Conservation (phyloP, 495 filamentous ascomycete species). For the Neurospora discreta region DNA sequence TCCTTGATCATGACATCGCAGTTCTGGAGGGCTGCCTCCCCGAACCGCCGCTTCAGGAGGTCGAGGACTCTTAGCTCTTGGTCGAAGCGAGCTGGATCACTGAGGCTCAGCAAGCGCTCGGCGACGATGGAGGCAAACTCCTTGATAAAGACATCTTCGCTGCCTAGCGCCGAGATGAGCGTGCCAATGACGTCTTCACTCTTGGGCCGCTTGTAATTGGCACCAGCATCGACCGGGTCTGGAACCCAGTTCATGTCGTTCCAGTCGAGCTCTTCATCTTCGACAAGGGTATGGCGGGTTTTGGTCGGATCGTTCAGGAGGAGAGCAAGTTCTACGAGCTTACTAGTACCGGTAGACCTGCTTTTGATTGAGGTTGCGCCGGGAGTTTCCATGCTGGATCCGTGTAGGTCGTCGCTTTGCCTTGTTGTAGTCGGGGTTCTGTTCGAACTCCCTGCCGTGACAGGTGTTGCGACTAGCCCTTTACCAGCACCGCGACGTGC, state of each 20-base stretch:
- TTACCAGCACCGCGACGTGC: neutral
- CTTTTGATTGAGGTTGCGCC: neutral
- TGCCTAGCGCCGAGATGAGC: conserved; percentile 75
- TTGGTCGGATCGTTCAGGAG: conserved; percentile 56
- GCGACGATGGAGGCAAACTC: conserved; percentile 81
- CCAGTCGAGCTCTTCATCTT: conserved; percentile 68
- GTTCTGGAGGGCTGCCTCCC: conserved; percentile 71
- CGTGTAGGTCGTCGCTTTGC: neutral
- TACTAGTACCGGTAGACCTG: conserved; percentile 8
- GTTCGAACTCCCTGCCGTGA: neutral
- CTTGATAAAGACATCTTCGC: conserved; percentile 81
- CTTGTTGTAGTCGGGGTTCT: neutral
- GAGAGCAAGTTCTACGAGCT: conserved; percentile 61
- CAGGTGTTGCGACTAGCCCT: conserved; percentile 8
- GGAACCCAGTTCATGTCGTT: conserved; percentile 87
- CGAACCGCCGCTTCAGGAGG: conserved; percentile 79
- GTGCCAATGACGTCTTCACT: conserved; percentile 86
- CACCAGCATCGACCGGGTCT: conserved; percentile 83
- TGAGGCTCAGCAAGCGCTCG: conserved; percentile 56
- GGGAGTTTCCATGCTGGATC: neutral
- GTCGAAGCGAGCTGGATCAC: conserved; percentile 53
- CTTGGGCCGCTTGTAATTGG: conserved; percentile 83
- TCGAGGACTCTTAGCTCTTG: conserved; percentile 71
- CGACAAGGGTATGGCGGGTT: conserved; percentile 34
- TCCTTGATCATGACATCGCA: conserved; percentile 97